Evolutionary conservation across 2,329 filamentous ascomycete species (phyloP).

Genomic region (Geoglossum cookeanum): DNA sequence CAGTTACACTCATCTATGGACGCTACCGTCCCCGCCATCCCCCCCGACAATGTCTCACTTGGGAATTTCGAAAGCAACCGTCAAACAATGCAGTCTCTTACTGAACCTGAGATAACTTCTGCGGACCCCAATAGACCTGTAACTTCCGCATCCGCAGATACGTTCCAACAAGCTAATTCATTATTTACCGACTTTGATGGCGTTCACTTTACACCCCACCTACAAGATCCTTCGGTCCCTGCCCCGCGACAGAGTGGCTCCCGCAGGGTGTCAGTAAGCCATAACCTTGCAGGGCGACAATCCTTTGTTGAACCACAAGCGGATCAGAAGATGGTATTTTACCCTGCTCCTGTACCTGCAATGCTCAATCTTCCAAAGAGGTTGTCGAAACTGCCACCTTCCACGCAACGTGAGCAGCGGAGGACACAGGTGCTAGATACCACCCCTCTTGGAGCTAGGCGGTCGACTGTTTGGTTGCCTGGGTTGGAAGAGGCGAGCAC

Average conservation of each 20-base stretch:
- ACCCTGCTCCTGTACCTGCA: constrained; percentile 82
- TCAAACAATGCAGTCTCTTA: constrained; percentile 6
- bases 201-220: constrained; percentile 23
- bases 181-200: constrained; percentile 31
- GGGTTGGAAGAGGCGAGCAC: constrained; percentile 8
- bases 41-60: constrained; percentile 5
- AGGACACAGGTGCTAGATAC: constrained; percentile 53
- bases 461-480: constrained; percentile 24
- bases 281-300: constrained; percentile 23
- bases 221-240: not conserved
- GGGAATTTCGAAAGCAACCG: constrained; percentile 5
- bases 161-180: constrained; percentile 24
- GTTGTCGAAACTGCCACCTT: constrained; percentile 53
- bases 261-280: not conserved
- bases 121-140: constrained; percentile 20
- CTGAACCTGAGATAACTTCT: constrained; percentile 9
- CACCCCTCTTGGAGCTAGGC: constrained; percentile 35
- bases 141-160: constrained; percentile 22
- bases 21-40: constrained; percentile 4
- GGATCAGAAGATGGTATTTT: constrained; percentile 74
- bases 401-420: constrained; percentile 44
- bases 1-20: constrained; percentile 12
- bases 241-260: not conserved
- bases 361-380: constrained; percentile 86
- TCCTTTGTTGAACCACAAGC: constrained; percentile 41